Percentiles rank a stretch among this genome's conserved stretches.
These are phyloP conservation scores for Moricandia arvensis DNA, from an alignment of 345 rosid genomes.

Conservation along the genomic window DNA sequence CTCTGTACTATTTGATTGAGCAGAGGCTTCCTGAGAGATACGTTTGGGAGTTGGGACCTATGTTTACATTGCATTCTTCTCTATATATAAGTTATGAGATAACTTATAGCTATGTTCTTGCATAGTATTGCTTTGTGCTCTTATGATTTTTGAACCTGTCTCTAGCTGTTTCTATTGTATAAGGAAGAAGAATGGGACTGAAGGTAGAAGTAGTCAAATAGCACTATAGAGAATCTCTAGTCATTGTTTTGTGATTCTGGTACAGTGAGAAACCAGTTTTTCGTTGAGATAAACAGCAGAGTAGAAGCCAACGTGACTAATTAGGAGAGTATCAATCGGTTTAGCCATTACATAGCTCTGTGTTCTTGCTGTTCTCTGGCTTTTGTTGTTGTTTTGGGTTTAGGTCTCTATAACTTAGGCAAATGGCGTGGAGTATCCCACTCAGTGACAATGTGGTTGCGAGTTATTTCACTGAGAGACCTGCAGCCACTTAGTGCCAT, in stretches of 20 bases:
- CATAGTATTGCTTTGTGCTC: background rate
- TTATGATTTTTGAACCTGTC: background rate
- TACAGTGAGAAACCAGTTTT: background rate
- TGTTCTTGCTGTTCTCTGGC: background rate
- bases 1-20: too few relatives aligned
- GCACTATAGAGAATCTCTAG: slow-evolving; percentile 18
- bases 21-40: too few relatives aligned
- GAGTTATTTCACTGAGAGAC: slow-evolving; percentile 73
- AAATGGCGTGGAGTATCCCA: slow-evolving; percentile 55
- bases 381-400: background rate
- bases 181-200: background rate
- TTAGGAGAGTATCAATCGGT: slow-evolving; percentile 15
- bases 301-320: slow-evolving; percentile 1
- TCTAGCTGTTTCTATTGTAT: background rate
- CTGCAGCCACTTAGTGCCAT: slow-evolving; percentile 83
- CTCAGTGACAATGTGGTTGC: slow-evolving; percentile 60
- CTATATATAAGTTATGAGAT: too few relatives aligned
- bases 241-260: background rate
- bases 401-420: slow-evolving; percentile 40
- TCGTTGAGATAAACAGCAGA: background rate
- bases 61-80: slow-evolving; percentile 55
- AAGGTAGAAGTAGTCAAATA: slow-evolving; percentile 44
- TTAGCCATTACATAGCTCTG: slow-evolving; percentile 7
- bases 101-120: background rate
- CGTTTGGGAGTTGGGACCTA: slow-evolving; percentile 59